Conservation (phyloP, 2,329 filamentous ascomycete genomes). For the Cyclaneusma minus region DNA sequence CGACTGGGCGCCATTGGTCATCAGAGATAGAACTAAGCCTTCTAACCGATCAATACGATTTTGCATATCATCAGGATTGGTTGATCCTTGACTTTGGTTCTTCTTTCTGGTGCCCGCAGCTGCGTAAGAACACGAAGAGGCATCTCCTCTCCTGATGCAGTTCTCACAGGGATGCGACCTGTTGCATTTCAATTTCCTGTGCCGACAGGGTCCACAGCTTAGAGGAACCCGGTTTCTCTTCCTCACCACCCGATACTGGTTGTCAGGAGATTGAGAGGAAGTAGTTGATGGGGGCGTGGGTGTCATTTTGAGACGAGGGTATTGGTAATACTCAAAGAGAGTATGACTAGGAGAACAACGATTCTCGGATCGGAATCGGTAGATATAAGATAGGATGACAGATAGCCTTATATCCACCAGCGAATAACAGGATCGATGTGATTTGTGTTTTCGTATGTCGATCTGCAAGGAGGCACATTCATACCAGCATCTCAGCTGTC, state of each 20-base stretch:
- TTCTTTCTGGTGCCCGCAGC: conserved; percentile 57
- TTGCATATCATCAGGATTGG: conserved; percentile 87
- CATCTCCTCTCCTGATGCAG: conserved; percentile 76
- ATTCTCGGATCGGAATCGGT: too few species aligned
- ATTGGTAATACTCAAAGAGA: too few species aligned
- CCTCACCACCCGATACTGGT: conserved; percentile 74
- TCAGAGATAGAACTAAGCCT: conserved; percentile 78
- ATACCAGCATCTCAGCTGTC: too few species aligned
- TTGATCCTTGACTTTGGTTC: conserved; percentile 38
- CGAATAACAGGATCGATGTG: too few species aligned
- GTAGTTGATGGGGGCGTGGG: conserved; percentile 66
- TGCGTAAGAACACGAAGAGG: conserved; percentile 73
- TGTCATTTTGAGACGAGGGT: conserved; percentile 51
- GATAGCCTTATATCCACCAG: too few species aligned
- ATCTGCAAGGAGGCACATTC: too few species aligned
- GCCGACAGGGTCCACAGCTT: conserved; percentile 80
- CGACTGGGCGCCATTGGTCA: conserved; percentile 70
- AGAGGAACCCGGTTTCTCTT: conserved; percentile 86
- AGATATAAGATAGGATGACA: too few species aligned
- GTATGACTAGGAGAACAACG: too few species aligned
- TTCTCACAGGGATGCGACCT: conserved; percentile 84
- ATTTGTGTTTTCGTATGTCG: too few species aligned
- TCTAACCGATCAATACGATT: conserved; percentile 93
- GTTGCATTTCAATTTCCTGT: conserved; percentile 97
- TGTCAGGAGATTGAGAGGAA: conserved; percentile 73